Evolutionary conservation across 2,329 filamentous ascomycete species (phyloP).

Genomic region (Hirsutella minnesotensis): DNA sequence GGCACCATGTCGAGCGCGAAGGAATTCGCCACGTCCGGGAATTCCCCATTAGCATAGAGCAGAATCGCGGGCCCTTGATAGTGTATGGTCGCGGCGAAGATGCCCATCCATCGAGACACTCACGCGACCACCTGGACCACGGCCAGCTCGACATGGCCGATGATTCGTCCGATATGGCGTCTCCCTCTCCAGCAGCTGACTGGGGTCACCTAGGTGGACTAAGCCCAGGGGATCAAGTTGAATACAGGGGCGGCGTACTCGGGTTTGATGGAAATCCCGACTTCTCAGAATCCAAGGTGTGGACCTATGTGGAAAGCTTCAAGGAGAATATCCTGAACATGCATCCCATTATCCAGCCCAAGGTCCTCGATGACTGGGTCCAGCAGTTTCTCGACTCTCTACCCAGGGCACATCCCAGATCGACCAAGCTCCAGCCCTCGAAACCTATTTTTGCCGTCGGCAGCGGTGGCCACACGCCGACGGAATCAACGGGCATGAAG

Average conservation of each 20-base stretch:
- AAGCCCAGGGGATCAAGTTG: slow-evolving; percentile 29
- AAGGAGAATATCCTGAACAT: slow-evolving; percentile 51
- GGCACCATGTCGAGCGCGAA: slow-evolving; percentile 31
- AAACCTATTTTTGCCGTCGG: slow-evolving; percentile 21
- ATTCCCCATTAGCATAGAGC: slow-evolving; percentile 68
- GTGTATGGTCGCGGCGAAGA: slow-evolving; percentile 74
- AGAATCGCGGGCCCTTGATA: slow-evolving; percentile 59
- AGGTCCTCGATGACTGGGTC: slow-evolving; percentile 40
- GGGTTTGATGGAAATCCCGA: slow-evolving; percentile 39
- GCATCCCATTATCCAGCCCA: slow-evolving; percentile 49
- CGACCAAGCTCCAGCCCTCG: slow-evolving; percentile 15
- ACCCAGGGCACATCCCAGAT: slow-evolving; percentile 19
- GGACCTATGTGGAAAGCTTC: slow-evolving; percentile 43
- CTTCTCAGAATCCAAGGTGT: slow-evolving; percentile 37
- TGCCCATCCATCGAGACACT: slow-evolving; percentile 41
- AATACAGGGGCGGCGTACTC: slow-evolving; percentile 25
- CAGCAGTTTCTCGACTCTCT: slow-evolving; percentile 38
- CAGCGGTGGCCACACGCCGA: slow-evolving; percentile 11
- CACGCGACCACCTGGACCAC: slow-evolving; percentile 26
- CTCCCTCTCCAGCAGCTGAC: slow-evolving; percentile 40
- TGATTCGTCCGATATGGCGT: slow-evolving; percentile 40
- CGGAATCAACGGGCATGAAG: slow-evolving; percentile 29
- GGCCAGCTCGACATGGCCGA: slow-evolving; percentile 29
- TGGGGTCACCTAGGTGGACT: slow-evolving; percentile 48
- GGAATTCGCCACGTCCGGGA: slow-evolving; percentile 47